phyloP scores from a whole-genome alignment of 176 grass and related monocot species.

The Urochloa ruziziensis region DNA sequence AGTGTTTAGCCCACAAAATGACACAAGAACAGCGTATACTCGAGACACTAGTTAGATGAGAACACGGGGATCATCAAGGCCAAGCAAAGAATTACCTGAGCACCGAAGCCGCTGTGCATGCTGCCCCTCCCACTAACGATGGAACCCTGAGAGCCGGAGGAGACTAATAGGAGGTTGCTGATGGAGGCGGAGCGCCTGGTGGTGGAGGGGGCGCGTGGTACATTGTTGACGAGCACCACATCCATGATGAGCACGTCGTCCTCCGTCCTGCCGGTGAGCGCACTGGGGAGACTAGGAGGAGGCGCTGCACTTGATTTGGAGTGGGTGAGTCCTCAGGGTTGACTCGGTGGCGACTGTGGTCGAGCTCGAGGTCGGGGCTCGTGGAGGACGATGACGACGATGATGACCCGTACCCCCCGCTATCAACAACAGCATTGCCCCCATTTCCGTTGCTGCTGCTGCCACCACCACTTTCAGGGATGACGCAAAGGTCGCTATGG shows the following conservation, averaged over 20 bases:
- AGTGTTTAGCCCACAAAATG: too few species aligned
- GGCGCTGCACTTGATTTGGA: not conserved
- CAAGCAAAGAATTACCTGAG: constrained; percentile 14
- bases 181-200: not conserved
- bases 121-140: too few species aligned
- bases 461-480: too few species aligned
- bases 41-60: not conserved
- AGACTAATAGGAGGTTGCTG: not conserved
- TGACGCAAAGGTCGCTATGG: too few species aligned
- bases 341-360: not conserved
- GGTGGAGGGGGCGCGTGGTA: not conserved
- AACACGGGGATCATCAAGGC: not conserved
- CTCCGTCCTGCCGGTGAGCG: constrained; percentile 3
- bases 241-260: constrained; percentile 51
- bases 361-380: not conserved
- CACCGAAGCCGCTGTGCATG: not conserved
- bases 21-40: not conserved
- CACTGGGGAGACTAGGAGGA: constrained; percentile 3
- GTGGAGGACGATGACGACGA: not conserved
- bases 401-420: not conserved
- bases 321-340: not conserved
- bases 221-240: constrained; percentile 37
- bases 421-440: not conserved
- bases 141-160: not conserved
- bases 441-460: too few species aligned